Evolutionary conservation across 1,284 basidiomycete genomes (phyloP).

Genomic region (Pyrrhoderma lamaoense): DNA sequence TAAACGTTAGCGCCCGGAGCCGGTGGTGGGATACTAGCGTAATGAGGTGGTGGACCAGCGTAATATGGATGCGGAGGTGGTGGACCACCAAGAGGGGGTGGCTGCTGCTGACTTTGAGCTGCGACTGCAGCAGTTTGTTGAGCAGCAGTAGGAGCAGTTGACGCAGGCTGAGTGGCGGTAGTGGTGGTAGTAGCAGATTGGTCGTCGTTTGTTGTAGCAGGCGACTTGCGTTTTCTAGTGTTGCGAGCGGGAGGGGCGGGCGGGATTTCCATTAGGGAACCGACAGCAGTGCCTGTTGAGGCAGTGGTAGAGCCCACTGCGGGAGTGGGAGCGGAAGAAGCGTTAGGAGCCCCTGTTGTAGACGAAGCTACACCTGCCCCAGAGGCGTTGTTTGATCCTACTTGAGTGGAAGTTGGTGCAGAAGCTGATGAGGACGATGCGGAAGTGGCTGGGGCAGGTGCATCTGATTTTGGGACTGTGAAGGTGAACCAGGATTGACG

Average conservation of each 20-base stretch:
- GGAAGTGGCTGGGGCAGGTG: neutral
- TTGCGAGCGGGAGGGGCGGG: slow-evolving; percentile 27
- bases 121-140: neutral
- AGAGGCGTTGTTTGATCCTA: neutral
- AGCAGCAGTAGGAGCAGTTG: neutral
- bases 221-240: slow-evolving; percentile 33
- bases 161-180: slow-evolving; percentile 22
- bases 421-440: slow-evolving; percentile 1
- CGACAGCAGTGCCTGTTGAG: neutral
- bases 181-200: slow-evolving; percentile 20
- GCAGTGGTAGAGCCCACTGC: neutral
- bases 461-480: slow-evolving; percentile 9
- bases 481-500: slow-evolving; percentile 16
- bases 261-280: slow-evolving; percentile 27
- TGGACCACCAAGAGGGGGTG: slow-evolving; percentile 25
- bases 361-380: neutral
- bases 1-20: slow-evolving; percentile 12
- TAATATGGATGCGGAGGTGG: slow-evolving; percentile 16
- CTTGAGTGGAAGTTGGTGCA: neutral
- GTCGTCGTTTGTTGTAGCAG: slow-evolving; percentile 25
- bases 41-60: slow-evolving; percentile 12
- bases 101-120: slow-evolving; percentile 25
- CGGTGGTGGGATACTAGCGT: slow-evolving; percentile 17
- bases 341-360: neutral
- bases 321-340: neutral